A percentile compares a stretch with the other conserved stretches of the same genome.
Evolutionary conservation across 129 eudicot genomes (phyloP).

Genomic region (Flaveria brownii): DNA sequence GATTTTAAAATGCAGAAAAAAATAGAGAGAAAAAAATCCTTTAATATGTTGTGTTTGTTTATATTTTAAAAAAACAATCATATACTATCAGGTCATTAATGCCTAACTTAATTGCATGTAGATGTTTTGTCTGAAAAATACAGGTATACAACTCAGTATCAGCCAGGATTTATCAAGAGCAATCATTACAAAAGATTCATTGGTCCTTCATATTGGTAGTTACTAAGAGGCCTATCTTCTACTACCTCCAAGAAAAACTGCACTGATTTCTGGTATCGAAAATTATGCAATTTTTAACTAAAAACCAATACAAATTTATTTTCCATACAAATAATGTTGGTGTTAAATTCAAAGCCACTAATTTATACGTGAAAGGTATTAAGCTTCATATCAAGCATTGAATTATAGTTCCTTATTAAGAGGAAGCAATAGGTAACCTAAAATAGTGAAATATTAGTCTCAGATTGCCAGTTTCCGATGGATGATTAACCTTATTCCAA

Average conservation of each 20-base stretch:
- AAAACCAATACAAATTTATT: background rate
- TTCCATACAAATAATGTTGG: background rate
- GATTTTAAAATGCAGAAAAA: background rate
- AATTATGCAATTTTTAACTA: background rate
- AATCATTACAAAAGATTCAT: background rate
- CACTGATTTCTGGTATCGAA: background rate
- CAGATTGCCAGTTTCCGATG: constrained; percentile 14
- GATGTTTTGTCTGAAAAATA: constrained; percentile 10
- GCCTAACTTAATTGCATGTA: background rate
- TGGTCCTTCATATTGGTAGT: constrained; percentile 7
- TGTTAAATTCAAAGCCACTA: background rate
- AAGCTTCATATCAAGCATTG: background rate
- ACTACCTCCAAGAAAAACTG: background rate
- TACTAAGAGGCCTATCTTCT: background rate
- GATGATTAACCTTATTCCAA: background rate
- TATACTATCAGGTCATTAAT: constrained; percentile 5
- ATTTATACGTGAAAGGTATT: constrained; percentile 4
- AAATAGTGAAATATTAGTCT: constrained; percentile 2
- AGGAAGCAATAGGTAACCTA: background rate
- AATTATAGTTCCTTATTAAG: constrained; percentile 8
- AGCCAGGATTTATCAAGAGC: constrained; percentile 1
- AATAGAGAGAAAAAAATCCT: background rate
- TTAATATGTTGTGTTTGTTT: constrained; percentile 2
- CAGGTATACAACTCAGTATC: background rate
- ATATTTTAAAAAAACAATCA: background rate